These are phyloP conservation scores for Diaporthe sp. DNA, from an alignment of 2,329 filamentous ascomycete species.

Conservation along the genomic window DNA sequence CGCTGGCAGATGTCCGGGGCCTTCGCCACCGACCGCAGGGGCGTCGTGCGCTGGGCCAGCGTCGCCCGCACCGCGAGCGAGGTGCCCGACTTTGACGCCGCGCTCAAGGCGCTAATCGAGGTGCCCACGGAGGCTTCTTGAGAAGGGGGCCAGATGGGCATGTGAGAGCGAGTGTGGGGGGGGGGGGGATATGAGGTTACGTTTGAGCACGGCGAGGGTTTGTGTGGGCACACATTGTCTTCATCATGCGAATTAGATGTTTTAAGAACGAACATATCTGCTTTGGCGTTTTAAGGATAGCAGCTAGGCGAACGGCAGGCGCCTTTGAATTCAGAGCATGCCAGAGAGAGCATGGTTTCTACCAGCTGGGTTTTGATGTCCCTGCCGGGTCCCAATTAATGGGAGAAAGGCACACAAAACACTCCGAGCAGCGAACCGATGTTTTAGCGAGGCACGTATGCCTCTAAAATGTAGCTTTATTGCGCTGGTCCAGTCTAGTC, in stretches of 20 bases:
- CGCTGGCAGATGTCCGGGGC: constrained; percentile 78
- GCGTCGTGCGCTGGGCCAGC: constrained; percentile 66
- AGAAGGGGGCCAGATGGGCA: not conserved
- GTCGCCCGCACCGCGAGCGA: constrained; percentile 65
- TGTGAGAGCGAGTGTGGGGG: no score
- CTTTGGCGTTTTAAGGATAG: constrained; percentile 15
- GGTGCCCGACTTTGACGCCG: constrained; percentile 66
- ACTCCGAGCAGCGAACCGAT: not conserved
- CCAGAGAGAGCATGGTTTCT: not conserved
- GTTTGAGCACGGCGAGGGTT: not conserved
- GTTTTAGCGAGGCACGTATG: constrained; percentile 40
- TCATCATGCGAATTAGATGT: not conserved
- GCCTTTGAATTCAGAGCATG: not conserved
- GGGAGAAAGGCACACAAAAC: not conserved
- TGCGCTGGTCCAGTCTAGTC: constrained; percentile 34
- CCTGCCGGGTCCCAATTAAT: not conserved
- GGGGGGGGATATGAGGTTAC: no score
- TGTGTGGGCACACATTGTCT: not conserved
- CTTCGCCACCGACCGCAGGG: constrained; percentile 71
- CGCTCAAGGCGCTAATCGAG: constrained; percentile 48
- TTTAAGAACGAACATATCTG: constrained; percentile 1
- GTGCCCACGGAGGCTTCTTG: not conserved
- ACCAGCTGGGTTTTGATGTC: not conserved
- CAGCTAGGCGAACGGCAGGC: constrained; percentile 24
- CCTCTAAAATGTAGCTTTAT: constrained; percentile 41